Base-by-base conservation (phyloP, 2,329 filamentous ascomycete species). In the Trichoderma brevicompactum region DNA sequence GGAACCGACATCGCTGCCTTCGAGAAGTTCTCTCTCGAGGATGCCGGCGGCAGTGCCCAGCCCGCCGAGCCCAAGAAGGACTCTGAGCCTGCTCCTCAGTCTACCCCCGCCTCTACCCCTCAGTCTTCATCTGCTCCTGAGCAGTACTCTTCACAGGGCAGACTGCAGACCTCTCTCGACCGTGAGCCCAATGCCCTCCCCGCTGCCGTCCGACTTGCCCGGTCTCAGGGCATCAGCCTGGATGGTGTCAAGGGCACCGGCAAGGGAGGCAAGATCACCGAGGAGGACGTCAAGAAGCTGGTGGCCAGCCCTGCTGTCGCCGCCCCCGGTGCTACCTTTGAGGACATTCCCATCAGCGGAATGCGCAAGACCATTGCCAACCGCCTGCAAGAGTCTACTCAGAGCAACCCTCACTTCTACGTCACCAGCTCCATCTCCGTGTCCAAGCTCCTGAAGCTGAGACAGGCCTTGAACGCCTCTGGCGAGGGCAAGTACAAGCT, bases 351-450 rank as follows among this genome's bases (percentile, higher is more conserved):
- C 69, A 87, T 94, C 72, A 90, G 85, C 74, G 90, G 91, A 78
- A 99, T 99, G 95, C 94, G 95, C 84, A 98, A 97, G 88, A 94
- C 92, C 71, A 99, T 99, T 78, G 95, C 95, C 79, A 88, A 82
- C 80, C 92, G 95, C 72, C 91, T 99, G 67, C 89, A 89, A 75
- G 77, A 97, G 82, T 98, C 94, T 49, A 86, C 92, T 79, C 88
- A 91, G 80, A 89, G 94, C 81, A 98, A 97, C 86, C 95, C 95
- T 67, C 95, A 98, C 86, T 99, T 96, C 88, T 99, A 94, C 78
- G 94, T 99, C 74, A 92, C 92, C 73, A 90, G 92, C 74, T 88
- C 88, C 72, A 87, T 99, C 76, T 98, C 94, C 66, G 95, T 99
- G 70, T 87, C 85, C 79, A 98, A 98, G 87, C 91, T 99, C 55